phyloP scores from a whole-genome alignment of 495 filamentous ascomycete species.

The Cercophora sp. region DNA sequence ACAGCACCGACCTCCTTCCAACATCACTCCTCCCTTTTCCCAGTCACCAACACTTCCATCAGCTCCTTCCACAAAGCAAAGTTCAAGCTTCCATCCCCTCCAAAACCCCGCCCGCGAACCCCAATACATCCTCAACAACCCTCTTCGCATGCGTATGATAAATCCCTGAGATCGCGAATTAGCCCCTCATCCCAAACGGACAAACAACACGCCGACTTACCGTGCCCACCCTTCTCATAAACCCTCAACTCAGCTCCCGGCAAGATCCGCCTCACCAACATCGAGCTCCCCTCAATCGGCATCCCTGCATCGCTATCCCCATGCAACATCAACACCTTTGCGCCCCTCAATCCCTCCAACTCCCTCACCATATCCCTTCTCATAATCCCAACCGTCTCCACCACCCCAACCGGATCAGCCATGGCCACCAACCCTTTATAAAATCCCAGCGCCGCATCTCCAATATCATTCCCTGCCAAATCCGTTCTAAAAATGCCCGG shows the following conservation, averaged over 20 bases:
- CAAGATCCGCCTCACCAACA: conserved; percentile 7
- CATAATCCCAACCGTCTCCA: conserved; percentile 7
- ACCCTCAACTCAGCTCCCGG: conserved; percentile 16
- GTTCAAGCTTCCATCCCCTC: not conserved
- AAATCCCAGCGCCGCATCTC: conserved; percentile 3
- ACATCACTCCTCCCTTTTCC: too few species aligned
- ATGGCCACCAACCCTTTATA: conserved; percentile 10
- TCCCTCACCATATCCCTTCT: not conserved
- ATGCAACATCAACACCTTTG: conserved; percentile 13
- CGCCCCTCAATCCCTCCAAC: conserved; percentile 4
- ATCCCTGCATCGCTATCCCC: conserved; percentile 14
- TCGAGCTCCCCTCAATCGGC: conserved; percentile 12
- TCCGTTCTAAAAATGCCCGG: not conserved
- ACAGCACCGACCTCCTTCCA: too few species aligned
- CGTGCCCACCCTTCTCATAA: conserved; percentile 17
- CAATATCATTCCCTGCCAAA: not conserved
- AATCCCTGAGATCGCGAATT: not conserved
- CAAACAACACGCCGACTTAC: conserved; percentile 2
- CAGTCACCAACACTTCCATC: not conserved
- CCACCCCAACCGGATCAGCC: conserved; percentile 15
- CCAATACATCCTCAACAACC: not conserved
- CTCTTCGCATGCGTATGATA: not conserved
- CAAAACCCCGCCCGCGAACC: not conserved
- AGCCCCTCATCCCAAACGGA: not conserved
- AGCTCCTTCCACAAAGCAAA: not conserved